Evolutionary conservation across 2,329 filamentous ascomycete species (phyloP), one percentile per base, ranked within the genome.

Genomic region (Calcarisporium arbuscula): DNA sequence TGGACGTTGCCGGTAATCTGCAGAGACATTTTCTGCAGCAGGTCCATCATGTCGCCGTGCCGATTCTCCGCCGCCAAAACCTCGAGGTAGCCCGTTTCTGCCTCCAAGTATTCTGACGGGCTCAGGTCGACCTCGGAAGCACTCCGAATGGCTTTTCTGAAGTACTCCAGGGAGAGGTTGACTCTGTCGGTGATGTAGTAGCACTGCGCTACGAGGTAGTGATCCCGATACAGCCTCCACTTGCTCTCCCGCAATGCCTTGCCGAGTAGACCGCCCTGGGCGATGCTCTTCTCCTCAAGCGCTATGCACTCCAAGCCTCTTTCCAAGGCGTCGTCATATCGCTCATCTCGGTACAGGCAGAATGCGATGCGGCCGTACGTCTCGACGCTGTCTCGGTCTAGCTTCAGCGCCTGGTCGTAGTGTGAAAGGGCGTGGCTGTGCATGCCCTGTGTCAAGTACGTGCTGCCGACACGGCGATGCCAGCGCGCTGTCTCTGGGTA

Each of bases 171-270:
- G 0, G 61, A 48, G 11, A 49, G 44, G 5, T 61, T 56, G 1
- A 55, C 39, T 4, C 58, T 48, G 4, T 46, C 51, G 14, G 56
- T 49, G 9, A 52, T 51, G 16, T 54, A 54, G 40, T 58, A 57
- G 39, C 60, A 63, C 12, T 50, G 47, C 1, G 61, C 62, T 8
- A 63, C 54, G 15, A 64, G 47, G 8, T 56, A 50, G 19, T 63
- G 58, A 15, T 64, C 59, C 32, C 61, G 61, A 43, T 65, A 65
- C 1, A 65, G 43, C 2, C 62, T 52, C 61, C 61, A 65, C 35
- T 49, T 57, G 30, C 50, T 53, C 20, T 50, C 52, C 15, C 44
- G 48, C 4, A 53, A 40, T 3, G 52, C 46, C 3, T 44, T 34
- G 0, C 39, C 47, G 1, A 52, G 46, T 4, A 54, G 48, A 5